Evolutionary conservation across 163 green algal species (phyloP), one percentile per base, ranked within the genome.

Genomic region (Chlamydomonas reinhardtii): DNA sequence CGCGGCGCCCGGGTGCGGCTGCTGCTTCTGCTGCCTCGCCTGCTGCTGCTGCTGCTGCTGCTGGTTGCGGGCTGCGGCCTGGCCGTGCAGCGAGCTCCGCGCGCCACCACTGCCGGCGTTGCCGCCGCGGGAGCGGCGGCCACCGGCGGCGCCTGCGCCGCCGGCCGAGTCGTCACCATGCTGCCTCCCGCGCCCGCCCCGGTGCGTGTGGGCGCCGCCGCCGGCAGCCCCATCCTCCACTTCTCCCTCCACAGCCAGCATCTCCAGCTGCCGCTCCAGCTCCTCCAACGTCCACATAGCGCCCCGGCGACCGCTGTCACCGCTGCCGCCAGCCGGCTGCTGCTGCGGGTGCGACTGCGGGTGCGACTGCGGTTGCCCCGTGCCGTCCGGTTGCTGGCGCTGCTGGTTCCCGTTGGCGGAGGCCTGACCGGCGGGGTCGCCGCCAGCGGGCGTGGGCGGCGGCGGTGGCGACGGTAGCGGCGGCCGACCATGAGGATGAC

Each of bases 181-280:
- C 6, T 56, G 48, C 9, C 48, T 56, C 48, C 48, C 48, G 48
- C 48, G 48, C 14, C 12, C 48, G 48, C 48, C 48, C 48, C 48
- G 48, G 48, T 56, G 32, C 66, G 19, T 14, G n/a, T 16, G 22
- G 31, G 5, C 66, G 17, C 31, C 35, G 66, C 25, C 35, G n/a
- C n/a, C 66, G 32, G 11, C 66, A 15, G 32, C 11, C 29, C 29
- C 66, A 0, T 37, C 66, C 27, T 52, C 48, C 4, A 19, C 34
- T 29, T 37, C 22, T 24, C 35, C 76, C 62, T 37, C 4, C 20
- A 17, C 48, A 19, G 69, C 79, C 79, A 85, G 72, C 24, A 72
- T 72, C 69, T 85, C 79, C 32, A 85, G n/a, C 68, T 85, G 79
- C 52, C 52, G 24, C 25, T 85, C 79, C 32, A 85, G 54, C 69